A percentile compares a stretch with the other conserved stretches of the same genome.
phyloP scores from a whole-genome alignment of 2,329 filamentous ascomycete genomes.

The Neofusicoccum umdonicola region DNA sequence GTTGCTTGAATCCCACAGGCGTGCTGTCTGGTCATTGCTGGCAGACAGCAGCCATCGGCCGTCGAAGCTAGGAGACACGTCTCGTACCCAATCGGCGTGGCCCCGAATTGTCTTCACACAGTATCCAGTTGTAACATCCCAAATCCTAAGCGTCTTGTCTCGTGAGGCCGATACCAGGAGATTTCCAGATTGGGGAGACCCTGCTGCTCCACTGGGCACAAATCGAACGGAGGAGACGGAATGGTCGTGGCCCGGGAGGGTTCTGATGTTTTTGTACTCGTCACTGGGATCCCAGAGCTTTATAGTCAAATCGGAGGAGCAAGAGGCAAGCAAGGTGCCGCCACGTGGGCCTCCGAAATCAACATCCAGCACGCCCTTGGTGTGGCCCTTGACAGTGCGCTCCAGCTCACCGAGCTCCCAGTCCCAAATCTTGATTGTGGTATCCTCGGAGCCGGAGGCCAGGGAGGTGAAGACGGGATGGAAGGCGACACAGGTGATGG shows the following conservation, averaged over 20 bases:
- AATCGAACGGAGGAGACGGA: constrained; percentile 87
- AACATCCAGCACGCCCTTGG: constrained; percentile 80
- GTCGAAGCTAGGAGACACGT: constrained; percentile 78
- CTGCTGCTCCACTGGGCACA: constrained; percentile 77
- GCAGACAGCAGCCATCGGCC: constrained; percentile 80
- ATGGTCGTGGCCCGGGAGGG: constrained; percentile 87
- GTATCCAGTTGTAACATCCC: constrained; percentile 91
- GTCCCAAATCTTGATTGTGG: constrained; percentile 95
- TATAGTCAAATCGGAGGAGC: constrained; percentile 86
- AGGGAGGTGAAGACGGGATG: constrained; percentile 89
- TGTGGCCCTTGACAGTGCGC: constrained; percentile 87
- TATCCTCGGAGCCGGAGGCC: constrained; percentile 87
- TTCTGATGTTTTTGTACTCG: constrained; percentile 93
- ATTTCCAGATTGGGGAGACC: constrained; percentile 76
- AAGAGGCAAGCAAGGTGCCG: constrained; percentile 75
- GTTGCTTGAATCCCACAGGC: constrained; percentile 79
- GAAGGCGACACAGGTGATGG: constrained; percentile 86
- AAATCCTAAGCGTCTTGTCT: constrained; percentile 81
- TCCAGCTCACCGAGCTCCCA: constrained; percentile 93
- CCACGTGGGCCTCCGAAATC: constrained; percentile 86
- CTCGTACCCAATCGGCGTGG: constrained; percentile 87
- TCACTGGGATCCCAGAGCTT: constrained; percentile 92
- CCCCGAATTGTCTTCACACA: constrained; percentile 87
- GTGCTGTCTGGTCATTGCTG: constrained; percentile 76
- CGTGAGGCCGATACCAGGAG: constrained; percentile 81